A percentile compares a stretch with the other conserved stretches of the same genome.
Evolutionary conservation across 176 grass and related monocot genomes (phyloP).

Genomic region (Zoysia pacifica): DNA sequence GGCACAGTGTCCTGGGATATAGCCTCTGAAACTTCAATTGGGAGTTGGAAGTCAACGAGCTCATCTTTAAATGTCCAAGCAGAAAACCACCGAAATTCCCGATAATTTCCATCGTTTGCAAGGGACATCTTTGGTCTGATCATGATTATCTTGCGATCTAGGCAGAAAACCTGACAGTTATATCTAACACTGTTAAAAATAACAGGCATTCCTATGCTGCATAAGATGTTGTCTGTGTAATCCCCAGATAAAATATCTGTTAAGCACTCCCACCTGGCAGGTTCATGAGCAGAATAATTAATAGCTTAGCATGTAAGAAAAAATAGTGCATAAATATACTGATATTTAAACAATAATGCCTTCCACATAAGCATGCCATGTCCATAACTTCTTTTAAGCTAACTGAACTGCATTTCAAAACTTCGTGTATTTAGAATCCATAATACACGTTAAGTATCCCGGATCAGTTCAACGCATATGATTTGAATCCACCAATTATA

Average conservation of each 20-base stretch:
- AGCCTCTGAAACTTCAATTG: slow-evolving; percentile 67
- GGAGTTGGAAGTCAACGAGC: slow-evolving; percentile 76
- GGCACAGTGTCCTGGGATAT: slow-evolving; percentile 64
- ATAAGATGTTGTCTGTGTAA: slow-evolving; percentile 75
- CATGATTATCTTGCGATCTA: slow-evolving; percentile 87
- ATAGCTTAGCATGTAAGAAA: neutral
- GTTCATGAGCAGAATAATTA: slow-evolving; percentile 8
- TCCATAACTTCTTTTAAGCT: neutral
- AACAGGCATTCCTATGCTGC: slow-evolving; percentile 96
- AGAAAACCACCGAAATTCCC: slow-evolving; percentile 97
- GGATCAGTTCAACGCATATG: neutral
- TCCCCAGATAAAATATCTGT: slow-evolving; percentile 78
- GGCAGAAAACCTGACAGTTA: slow-evolving; percentile 94
- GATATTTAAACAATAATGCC: neutral
- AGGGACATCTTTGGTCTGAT: slow-evolving; percentile 92
- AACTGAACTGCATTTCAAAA: neutral
- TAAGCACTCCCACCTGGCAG: slow-evolving; percentile 90
- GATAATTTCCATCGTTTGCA: slow-evolving; percentile 96
- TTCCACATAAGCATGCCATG: neutral
- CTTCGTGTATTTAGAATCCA: neutral
- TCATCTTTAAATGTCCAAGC: slow-evolving; percentile 80
- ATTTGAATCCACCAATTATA: neutral
- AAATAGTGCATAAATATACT: neutral
- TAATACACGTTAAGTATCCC: slow-evolving; percentile 1
- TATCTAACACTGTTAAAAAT: slow-evolving; percentile 86